Evolutionary conservation across 805 yeast species (phyloP), one percentile per base, ranked within the genome.

Genomic region (Kregervanrija delftensis): DNA sequence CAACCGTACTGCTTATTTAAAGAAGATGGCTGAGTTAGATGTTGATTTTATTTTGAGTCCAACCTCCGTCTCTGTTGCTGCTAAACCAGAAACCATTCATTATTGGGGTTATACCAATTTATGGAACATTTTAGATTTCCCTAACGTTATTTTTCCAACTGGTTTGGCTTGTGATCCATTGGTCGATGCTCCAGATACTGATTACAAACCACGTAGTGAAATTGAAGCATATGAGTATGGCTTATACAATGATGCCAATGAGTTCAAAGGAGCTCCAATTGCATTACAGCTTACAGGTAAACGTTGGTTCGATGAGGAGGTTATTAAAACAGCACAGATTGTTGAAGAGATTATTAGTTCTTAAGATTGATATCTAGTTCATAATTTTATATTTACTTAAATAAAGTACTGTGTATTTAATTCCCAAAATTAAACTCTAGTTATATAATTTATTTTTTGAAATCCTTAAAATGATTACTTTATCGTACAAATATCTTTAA

Each of bases 51-150:
- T 84, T 46, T 58, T 84, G 39, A 69, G 78, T 39, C 89, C 90
- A 42, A 69, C 78, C 8, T 79, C 80, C 60, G 73, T 71, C 43
- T 78, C 78, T 44, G 84, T 80, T 37, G 86, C 90, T 14, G 83
- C 87, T 37, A 68, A 71, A 44, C 80, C 81, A 5, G 78, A 73
- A 41, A 71, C 71, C 16, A 66, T 78, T 10, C 73, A 74, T 55
- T 80, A 81, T 63, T 83, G 88, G 86, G 80, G 86, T 1, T 83
- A 83, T 67, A 79, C 87, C 12, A 67, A 83, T 1, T 67, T 81
- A 49, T 82, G 79, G 77, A 83, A 83, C 61, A 55, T 82, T 44
- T 59, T 81, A 47, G 90, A 83, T 59, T 71, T 74, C 53, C 86
- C 89, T n/a, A 73, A 77, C 35, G 76, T 78, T 45, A 66, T 71